These are phyloP conservation scores for Skeletonema costatum DNA, from an alignment of 108 stramenopile genomes.

Conservation along the genomic window DNA sequence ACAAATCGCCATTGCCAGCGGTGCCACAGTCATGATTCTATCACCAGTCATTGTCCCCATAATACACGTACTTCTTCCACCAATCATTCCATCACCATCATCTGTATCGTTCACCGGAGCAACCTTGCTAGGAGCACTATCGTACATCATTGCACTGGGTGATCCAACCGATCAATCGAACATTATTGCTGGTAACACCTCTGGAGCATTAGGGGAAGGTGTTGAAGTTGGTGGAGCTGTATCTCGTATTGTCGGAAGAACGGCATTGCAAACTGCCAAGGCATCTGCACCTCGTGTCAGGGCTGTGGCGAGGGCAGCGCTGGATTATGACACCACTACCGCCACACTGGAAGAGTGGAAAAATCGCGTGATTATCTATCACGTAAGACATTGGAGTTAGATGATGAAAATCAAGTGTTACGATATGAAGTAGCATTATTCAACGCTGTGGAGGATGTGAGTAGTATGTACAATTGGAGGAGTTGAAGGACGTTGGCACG, in stretches of 20 bases:
- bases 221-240: slow-evolving; percentile 46
- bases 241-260: slow-evolving; percentile 41
- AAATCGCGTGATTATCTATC: slow-evolving; percentile 13
- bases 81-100: slow-evolving; percentile 40
- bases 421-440: slow-evolving; percentile 31
- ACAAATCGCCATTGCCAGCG: slow-evolving; percentile 47
- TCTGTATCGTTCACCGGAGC: slow-evolving; percentile 47
- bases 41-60: slow-evolving; percentile 39
- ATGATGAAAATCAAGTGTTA: slow-evolving; percentile 35
- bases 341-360: slow-evolving; percentile 35
- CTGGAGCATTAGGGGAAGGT: slow-evolving; percentile 27
- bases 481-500: slow-evolving; percentile 47
- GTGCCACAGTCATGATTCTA: slow-evolving; percentile 32
- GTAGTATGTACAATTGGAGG: slow-evolving; percentile 34
- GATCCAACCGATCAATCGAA: slow-evolving; percentile 42
- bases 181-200: slow-evolving; percentile 4
- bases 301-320: slow-evolving; percentile 36
- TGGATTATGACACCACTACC: slow-evolving; percentile 36
- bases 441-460: slow-evolving; percentile 30
- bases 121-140: slow-evolving; percentile 33
- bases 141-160: slow-evolving; percentile 43
- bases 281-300: slow-evolving; percentile 34
- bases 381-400: slow-evolving; percentile 10
- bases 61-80: slow-evolving; percentile 38
- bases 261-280: slow-evolving; percentile 30